Conservation (phyloP, 805 yeast species). For the Metschnikowia cubensis region DNA sequence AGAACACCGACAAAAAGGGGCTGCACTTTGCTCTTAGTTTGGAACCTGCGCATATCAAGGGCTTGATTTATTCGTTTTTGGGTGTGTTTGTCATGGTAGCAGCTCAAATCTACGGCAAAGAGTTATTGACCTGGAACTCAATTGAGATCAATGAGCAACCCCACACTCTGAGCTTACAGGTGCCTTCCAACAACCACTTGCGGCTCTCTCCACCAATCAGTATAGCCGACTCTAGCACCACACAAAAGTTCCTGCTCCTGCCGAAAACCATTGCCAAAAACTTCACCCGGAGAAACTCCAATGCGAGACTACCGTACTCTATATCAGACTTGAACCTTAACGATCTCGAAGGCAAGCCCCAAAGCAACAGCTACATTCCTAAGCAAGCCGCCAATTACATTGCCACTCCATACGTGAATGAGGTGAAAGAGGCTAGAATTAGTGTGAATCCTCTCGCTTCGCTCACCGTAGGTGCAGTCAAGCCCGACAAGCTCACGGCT, state of each 20-base stretch:
- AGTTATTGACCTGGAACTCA: conserved; percentile 57
- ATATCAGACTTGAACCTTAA: conserved; percentile 31
- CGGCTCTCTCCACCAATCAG: neutral
- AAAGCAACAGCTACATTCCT: neutral
- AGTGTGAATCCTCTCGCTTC: conserved; percentile 21
- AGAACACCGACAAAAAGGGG: conserved; percentile 6
- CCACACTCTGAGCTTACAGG: conserved; percentile 16
- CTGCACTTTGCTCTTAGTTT: neutral
- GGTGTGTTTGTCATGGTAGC: conserved; percentile 76
- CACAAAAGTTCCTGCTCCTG: conserved; percentile 10
- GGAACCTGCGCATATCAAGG: conserved; percentile 43
- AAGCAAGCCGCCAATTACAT: too few relatives aligned
- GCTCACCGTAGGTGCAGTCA: conserved; percentile 20
- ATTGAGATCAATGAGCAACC: conserved; percentile 20
- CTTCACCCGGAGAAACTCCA: conserved; percentile 18
- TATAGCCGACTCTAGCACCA: neutral
- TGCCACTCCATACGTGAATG: conserved; percentile 7
- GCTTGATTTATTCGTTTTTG: conserved; percentile 63
- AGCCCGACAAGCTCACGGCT: conserved; percentile 78
- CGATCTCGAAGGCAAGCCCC: conserved; percentile 17
- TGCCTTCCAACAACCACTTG: neutral
- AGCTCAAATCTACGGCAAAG: conserved; percentile 84
- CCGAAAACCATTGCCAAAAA: conserved; percentile 7
- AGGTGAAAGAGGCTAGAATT: conserved; percentile 16
- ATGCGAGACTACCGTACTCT: conserved; percentile 29